Conservation (phyloP, 1,284 basidiomycete genomes). For the Moniliella sp. region DNA sequence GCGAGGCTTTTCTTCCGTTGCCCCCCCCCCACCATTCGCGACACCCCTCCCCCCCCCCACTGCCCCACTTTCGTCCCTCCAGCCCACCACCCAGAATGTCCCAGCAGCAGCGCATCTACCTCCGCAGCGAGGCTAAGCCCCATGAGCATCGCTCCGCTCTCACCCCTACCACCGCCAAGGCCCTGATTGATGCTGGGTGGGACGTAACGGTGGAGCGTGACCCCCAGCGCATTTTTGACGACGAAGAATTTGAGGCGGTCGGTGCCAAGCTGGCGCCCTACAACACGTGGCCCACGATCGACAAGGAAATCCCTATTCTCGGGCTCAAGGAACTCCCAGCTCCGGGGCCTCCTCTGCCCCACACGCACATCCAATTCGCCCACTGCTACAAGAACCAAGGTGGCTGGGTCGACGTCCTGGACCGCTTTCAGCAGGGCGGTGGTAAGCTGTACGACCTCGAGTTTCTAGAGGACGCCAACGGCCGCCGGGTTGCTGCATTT, state of each 20-base stretch:
- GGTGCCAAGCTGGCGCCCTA: slow-evolving; percentile 73
- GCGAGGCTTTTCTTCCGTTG: no score
- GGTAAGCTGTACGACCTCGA: slow-evolving; percentile 89
- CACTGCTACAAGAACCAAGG: slow-evolving; percentile 95
- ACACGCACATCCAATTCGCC: slow-evolving; percentile 87
- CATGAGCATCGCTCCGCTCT: slow-evolving; percentile 70
- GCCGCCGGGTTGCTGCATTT: slow-evolving; percentile 88
- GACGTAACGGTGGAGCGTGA: slow-evolving; percentile 79
- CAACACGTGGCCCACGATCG: slow-evolving; percentile 70
- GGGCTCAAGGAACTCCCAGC: slow-evolving; percentile 73
- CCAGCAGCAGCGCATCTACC: slow-evolving; percentile 26
- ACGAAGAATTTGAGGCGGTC: slow-evolving; percentile 67
- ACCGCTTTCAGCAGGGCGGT: slow-evolving; percentile 63
- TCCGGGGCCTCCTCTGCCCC: slow-evolving; percentile 37
- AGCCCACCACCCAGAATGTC: no score
- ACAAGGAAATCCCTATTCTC: slow-evolving; percentile 58
- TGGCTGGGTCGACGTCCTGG: slow-evolving; percentile 71
- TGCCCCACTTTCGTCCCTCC: no score
- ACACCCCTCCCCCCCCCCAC: no score
- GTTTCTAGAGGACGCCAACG: slow-evolving; percentile 66
- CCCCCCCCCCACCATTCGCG: no score
- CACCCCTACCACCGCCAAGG: slow-evolving; percentile 74
- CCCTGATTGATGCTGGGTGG: slow-evolving; percentile 73
- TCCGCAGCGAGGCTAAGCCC: slow-evolving; percentile 29
- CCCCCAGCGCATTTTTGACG: slow-evolving; percentile 81